These are phyloP conservation scores for Fraxinus albicans DNA, from an alignment of 305 asterid genomes.

Conservation along the genomic window DNA sequence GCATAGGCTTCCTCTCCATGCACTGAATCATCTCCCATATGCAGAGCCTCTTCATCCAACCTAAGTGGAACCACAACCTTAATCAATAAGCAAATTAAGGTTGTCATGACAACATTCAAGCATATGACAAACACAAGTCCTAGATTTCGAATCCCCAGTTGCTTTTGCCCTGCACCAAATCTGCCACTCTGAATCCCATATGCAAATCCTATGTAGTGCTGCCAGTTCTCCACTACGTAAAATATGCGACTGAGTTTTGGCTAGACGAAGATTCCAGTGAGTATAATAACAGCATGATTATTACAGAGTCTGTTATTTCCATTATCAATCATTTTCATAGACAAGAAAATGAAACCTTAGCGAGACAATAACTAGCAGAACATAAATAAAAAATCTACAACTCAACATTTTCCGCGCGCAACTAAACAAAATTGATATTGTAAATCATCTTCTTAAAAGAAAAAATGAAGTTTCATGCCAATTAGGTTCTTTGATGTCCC, in stretches of 20 bases:
- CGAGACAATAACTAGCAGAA: neutral
- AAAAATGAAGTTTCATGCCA: neutral
- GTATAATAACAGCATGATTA: constrained; percentile 7
- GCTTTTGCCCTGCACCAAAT: constrained; percentile 45
- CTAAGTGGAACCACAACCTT: constrained; percentile 49
- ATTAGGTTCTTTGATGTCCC: neutral
- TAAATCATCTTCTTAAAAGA: neutral
- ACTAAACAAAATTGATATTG: neutral
- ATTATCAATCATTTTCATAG: neutral
- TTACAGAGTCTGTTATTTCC: neutral
- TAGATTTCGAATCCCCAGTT: constrained; percentile 49
- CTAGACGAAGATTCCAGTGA: constrained; percentile 60
- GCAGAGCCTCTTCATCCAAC: constrained; percentile 53
- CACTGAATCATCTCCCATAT: constrained; percentile 35
- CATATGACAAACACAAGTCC: constrained; percentile 44
- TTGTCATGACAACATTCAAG: constrained; percentile 48
- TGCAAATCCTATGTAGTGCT: constrained; percentile 47
- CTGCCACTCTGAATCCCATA: constrained; percentile 49
- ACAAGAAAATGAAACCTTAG: neutral
- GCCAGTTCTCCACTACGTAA: constrained; percentile 35
- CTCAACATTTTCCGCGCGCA: neutral
- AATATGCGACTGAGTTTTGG: constrained; percentile 52
- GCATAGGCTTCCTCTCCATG: constrained; percentile 66
- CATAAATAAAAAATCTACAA: neutral
- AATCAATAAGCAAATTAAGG: constrained; percentile 53